Base-by-base conservation (phyloP, 768 basidiomycete species). In the Boletellus ananiceps region DNA sequence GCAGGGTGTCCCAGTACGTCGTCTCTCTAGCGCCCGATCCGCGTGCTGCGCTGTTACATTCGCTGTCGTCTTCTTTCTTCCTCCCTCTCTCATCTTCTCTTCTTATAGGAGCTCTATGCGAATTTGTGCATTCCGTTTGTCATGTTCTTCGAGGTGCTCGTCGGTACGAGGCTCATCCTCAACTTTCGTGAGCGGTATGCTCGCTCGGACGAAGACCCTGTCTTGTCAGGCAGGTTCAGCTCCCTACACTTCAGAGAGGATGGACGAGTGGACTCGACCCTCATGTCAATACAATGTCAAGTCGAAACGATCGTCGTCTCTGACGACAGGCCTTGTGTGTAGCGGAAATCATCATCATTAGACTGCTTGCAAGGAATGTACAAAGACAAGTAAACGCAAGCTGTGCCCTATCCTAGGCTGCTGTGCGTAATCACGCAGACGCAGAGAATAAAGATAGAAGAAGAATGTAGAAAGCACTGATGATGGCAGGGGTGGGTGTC, bases 41-140 rank as follows among this genome's bases (percentile, higher is more conserved):
- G 15, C 16, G 2, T 18, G 31, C 15, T 34, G 15, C 21, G 21
- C 19, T 14, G 3, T 9, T 11, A n/a, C 25, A 12, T 8, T 50
- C 3, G 39, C 16, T 18, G 9, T 19, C 11, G 25, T n/a, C 2
- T 11, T n/a, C 23, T 31, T 32, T 29, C 27, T 8, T 27, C 4
- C 6, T 5, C 27, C 8, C 8, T 27, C 8, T 27, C 11, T 29
- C 29, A 9, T 7, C 6, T 25, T 25, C 9, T 3, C 29, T 12
- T n/a, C 11, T 40, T 23, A 4, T 39, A 67, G 65, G 52, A 47
- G 4, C 34, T 58, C 18, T 60, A 64, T 25, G 64, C 66, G 13
- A 68, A 62, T n/a, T 50, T 68, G 42, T 67, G 62, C 27, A 45
- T 63, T 18, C 65, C 65, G 2, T 55, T 67, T 32, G 63, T 67